A percentile compares a stretch with the other conserved stretches of the same genome.
Evolutionary conservation across 768 basidiomycete genomes (phyloP).

Genomic region (Porphyrellus cyaneotinctus): DNA sequence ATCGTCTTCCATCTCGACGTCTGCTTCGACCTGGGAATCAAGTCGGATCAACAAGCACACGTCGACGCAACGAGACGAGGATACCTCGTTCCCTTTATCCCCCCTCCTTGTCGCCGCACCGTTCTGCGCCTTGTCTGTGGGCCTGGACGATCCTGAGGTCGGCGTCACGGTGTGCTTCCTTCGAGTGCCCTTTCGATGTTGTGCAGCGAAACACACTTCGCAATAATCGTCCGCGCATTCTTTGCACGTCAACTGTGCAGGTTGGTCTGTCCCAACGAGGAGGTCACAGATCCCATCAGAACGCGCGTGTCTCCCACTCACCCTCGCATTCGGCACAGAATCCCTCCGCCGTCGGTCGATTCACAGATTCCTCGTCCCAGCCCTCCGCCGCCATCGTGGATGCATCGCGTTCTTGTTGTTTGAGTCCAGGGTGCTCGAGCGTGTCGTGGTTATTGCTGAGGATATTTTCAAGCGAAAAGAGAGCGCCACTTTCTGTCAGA

Average conservation of each 20-base stretch:
- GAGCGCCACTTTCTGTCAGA: slow-evolving; percentile 5
- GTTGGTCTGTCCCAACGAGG: slow-evolving; percentile 60
- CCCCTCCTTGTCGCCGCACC: slow-evolving; percentile 8
- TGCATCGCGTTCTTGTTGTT: slow-evolving; percentile 31
- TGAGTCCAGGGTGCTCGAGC: slow-evolving; percentile 49
- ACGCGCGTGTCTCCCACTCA: slow-evolving; percentile 23
- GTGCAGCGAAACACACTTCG: slow-evolving; percentile 82
- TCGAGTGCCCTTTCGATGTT: slow-evolving; percentile 78
- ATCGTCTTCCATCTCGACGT: slow-evolving; percentile 34
- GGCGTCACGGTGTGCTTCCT: slow-evolving; percentile 58
- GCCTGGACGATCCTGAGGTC: slow-evolving; percentile 28
- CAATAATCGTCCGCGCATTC: slow-evolving; percentile 72
- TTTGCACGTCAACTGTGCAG: slow-evolving; percentile 70
- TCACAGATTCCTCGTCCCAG: slow-evolving; percentile 63
- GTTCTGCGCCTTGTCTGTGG: slow-evolving; percentile 10
- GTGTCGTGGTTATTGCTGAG: slow-evolving; percentile 59
- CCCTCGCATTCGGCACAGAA: slow-evolving; percentile 88
- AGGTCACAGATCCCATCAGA: background rate
- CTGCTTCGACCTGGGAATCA: slow-evolving; percentile 26
- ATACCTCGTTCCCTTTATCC: slow-evolving; percentile 21
- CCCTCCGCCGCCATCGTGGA: slow-evolving; percentile 42
- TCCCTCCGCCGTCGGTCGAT: slow-evolving; percentile 50
- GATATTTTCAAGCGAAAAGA: slow-evolving; percentile 68
- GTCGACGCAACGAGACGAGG: background rate
- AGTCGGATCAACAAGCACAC: slow-evolving; percentile 1